phyloP scores from a whole-genome alignment of 2,329 filamentous ascomycete genomes.

The Colletotrichum sublineola region DNA sequence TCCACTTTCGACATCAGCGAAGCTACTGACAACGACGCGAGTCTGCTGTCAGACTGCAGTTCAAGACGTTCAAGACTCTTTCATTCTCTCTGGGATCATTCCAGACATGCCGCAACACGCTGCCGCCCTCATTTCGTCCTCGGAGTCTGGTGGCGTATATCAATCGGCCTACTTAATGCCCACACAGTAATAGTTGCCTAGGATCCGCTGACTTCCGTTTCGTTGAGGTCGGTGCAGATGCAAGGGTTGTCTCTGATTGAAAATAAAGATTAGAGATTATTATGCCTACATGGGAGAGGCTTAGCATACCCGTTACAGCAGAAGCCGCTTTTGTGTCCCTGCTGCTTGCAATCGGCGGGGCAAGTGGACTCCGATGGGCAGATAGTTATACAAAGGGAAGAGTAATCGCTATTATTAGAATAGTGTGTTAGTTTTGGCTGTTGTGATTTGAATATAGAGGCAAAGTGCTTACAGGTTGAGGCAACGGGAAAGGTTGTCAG shows the following conservation, averaged over 20 bases:
- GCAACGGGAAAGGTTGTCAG: background rate
- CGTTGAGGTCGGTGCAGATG: background rate
- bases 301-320: background rate
- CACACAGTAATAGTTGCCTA: no score
- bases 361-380: background rate
- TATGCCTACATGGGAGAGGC: background rate
- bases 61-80: no score
- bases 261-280: background rate
- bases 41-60: no score
- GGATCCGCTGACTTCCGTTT: no score
- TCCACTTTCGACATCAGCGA: no score
- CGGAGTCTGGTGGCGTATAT: no score
- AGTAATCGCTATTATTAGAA: background rate
- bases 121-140: no score
- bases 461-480: background rate
- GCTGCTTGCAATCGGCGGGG: background rate
- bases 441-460: background rate
- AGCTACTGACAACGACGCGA: no score
- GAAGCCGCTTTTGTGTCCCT: background rate
- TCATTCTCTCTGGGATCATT: no score
- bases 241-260: background rate
- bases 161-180: no score
- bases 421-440: background rate
- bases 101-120: no score
- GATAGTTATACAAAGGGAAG: background rate